Evolutionary conservation across 2,329 filamentous ascomycete genomes (phyloP).

Genomic region (Calonectria pseudoreteaudii): DNA sequence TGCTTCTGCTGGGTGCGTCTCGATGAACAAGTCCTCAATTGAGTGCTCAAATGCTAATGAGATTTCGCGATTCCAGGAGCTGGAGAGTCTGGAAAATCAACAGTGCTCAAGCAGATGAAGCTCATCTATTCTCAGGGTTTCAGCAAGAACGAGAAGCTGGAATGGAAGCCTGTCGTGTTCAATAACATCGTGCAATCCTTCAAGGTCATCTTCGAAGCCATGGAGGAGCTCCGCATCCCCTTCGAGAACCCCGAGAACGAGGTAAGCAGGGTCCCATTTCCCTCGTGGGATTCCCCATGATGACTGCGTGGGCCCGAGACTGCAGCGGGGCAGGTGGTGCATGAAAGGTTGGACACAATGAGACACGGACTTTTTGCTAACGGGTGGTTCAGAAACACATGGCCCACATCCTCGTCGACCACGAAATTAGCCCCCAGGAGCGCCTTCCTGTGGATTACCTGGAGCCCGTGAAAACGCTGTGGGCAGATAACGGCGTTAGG

Average conservation of each 20-base stretch:
- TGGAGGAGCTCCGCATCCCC: constrained; percentile 84
- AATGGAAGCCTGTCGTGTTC: constrained; percentile 96
- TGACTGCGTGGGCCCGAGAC: constrained; percentile 1
- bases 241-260: constrained; percentile 85
- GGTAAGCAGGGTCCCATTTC: constrained; percentile 61
- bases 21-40: neutral
- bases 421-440: constrained; percentile 86
- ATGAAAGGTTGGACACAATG: constrained; percentile 19
- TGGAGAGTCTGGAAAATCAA: constrained; percentile 92
- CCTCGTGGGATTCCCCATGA: neutral
- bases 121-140: constrained; percentile 96
- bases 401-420: constrained; percentile 80
- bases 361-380: constrained; percentile 50
- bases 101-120: constrained; percentile 98
- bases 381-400: constrained; percentile 75
- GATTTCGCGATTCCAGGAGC: constrained; percentile 70
- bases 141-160: constrained; percentile 86
- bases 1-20: constrained; percentile 84
- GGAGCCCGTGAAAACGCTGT: constrained; percentile 84
- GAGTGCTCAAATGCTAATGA: constrained; percentile 26
- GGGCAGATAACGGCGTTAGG: constrained; percentile 86
- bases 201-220: constrained; percentile 89
- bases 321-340: constrained; percentile 1
- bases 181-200: constrained; percentile 94
- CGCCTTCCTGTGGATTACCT: constrained; percentile 82